phyloP scores from a whole-genome alignment of 352 stramenopile genomes.

The Pythium volutum region DNA sequence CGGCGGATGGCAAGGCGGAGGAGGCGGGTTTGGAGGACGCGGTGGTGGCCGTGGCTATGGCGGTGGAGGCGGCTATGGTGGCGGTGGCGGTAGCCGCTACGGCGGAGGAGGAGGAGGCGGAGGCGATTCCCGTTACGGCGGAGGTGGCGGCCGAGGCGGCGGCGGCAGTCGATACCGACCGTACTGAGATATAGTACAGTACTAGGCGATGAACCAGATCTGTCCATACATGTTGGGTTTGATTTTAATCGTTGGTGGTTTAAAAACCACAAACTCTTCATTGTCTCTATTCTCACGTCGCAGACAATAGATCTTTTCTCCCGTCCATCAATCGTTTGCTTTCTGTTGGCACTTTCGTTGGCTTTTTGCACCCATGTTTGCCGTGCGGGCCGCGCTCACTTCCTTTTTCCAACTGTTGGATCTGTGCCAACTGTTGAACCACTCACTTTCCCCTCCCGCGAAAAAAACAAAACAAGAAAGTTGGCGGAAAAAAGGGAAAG shows the following conservation, averaged over 20 bases:
- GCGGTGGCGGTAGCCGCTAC: constrained; percentile 5
- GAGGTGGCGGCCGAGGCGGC: constrained; percentile 7
- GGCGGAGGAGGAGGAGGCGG: constrained; percentile 1
- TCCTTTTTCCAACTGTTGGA: constrained; percentile 7
- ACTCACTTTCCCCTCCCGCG: background rate
- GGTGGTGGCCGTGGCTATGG: constrained; percentile 39
- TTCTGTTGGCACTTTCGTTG: background rate
- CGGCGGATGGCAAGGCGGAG: constrained; percentile 60
- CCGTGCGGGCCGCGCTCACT: too few species aligned
- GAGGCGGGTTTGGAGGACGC: constrained; percentile 34
- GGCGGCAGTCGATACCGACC: constrained; percentile 42
- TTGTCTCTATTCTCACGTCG: background rate
- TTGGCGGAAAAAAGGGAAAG: too few species aligned
- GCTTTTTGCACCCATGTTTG: constrained; percentile 1
- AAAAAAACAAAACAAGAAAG: too few species aligned
- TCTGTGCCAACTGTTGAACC: constrained; percentile 8
- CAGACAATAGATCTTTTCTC: too few species aligned
- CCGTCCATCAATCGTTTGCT: background rate
- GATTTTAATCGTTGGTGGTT: too few species aligned
- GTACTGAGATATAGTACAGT: constrained; percentile 36
- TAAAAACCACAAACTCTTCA: too few species aligned
- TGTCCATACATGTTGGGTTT: background rate
- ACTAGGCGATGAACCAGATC: background rate
- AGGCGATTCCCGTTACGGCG: constrained; percentile 15
- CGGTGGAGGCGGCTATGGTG: constrained; percentile 35